Percentiles rank a stretch among this genome's conserved stretches.
phyloP scores from a whole-genome alignment of 2,329 filamentous ascomycete genomes.

The Nannizziopsis arthrosporioides region DNA sequence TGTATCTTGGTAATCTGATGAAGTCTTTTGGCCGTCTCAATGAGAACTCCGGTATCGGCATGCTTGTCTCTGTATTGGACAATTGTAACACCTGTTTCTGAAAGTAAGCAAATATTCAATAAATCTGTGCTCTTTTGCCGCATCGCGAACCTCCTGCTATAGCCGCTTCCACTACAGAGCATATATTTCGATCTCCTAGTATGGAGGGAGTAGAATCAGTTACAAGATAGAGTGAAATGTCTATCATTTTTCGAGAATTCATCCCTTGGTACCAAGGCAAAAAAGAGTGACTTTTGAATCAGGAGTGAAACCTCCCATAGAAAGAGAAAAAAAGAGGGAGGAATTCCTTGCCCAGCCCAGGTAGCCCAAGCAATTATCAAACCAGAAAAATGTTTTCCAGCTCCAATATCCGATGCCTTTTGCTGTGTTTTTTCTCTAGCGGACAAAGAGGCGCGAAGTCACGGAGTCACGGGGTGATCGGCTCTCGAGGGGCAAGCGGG shows the following conservation, averaged over 20 bases:
- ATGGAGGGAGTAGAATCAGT: conserved; percentile 85
- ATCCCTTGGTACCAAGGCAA: neutral
- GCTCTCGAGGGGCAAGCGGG: too few species aligned
- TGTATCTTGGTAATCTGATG: conserved; percentile 58
- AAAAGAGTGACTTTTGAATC: too few species aligned
- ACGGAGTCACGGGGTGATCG: too few species aligned
- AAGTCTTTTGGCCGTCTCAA: conserved; percentile 58
- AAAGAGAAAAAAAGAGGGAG: too few species aligned
- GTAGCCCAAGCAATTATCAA: too few species aligned
- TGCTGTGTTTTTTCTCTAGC: too few species aligned
- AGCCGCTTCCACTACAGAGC: conserved; percentile 61
- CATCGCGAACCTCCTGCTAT: conserved; percentile 52
- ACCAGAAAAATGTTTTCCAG: too few species aligned
- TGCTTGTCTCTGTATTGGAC: conserved; percentile 89
- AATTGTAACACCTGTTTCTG: conserved; percentile 53
- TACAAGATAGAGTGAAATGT: conserved; percentile 81
- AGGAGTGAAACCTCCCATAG: too few species aligned
- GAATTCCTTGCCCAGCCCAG: too few species aligned
- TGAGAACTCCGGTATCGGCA: conserved; percentile 58
- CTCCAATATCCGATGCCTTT: too few species aligned
- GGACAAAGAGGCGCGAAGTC: too few species aligned
- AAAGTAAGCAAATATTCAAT: neutral
- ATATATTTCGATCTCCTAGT: conserved; percentile 59
- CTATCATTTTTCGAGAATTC: conserved; percentile 38
- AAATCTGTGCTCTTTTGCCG: neutral